These are phyloP conservation scores for Plasmodium yoelii DNA, from an alignment of 169 alveolate genomes.

Conservation along the genomic window DNA sequence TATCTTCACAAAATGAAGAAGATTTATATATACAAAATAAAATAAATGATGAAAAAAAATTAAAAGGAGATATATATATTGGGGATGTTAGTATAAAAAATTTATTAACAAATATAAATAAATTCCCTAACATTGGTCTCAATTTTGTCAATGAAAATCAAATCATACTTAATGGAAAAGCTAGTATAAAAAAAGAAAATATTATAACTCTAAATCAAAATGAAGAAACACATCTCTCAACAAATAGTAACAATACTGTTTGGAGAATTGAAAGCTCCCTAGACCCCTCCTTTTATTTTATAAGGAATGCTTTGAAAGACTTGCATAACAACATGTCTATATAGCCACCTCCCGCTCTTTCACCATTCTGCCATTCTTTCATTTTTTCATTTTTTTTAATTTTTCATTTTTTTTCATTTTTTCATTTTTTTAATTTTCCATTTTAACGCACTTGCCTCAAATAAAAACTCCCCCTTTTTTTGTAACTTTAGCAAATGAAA, in stretches of 20 bases:
- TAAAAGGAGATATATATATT: constrained; percentile 50
- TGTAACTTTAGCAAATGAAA: neutral
- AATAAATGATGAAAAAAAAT: constrained; percentile 14
- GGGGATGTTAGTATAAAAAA: constrained; percentile 61
- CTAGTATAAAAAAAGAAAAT: constrained; percentile 33
- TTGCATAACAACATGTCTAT: constrained; percentile 62
- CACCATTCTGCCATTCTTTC: no score
- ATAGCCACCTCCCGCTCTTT: neutral
- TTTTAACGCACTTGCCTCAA: neutral
- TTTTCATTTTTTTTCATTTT: neutral
- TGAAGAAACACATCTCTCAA: neutral
- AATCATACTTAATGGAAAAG: constrained; percentile 59
- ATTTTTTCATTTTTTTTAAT: neutral
- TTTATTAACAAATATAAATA: constrained; percentile 10
- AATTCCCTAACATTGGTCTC: constrained; percentile 13
- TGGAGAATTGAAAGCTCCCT: constrained; percentile 63
- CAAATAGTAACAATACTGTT: constrained; percentile 6
- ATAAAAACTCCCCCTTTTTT: neutral
- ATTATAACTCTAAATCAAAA: neutral
- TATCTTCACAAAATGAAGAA: constrained; percentile 20
- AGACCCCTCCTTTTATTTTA: constrained; percentile 58
- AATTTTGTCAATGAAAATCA: constrained; percentile 32
- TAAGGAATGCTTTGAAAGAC: constrained; percentile 54
- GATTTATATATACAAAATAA: neutral
- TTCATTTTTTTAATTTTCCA: neutral